phyloP scores from a whole-genome alignment of 176 grass and related monocot species.

The Oryza rufipogon region DNA sequence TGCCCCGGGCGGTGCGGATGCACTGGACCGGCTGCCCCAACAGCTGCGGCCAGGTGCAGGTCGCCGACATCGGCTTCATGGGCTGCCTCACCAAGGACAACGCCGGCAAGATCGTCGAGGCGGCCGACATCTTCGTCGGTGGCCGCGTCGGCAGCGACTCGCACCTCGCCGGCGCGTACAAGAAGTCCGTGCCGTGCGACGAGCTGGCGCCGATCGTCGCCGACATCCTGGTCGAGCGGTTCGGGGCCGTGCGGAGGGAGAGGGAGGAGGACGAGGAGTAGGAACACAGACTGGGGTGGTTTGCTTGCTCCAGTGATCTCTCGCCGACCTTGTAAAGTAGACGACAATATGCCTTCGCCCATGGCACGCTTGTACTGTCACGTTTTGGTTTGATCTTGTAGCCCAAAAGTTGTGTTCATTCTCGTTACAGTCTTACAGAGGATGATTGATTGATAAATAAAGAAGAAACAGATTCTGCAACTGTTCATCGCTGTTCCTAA shows the following conservation, averaged over 20 bases:
- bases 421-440: constrained; percentile 26
- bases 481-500: neutral
- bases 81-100: constrained; percentile 73
- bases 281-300: neutral
- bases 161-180: constrained; percentile 75
- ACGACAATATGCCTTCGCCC: constrained; percentile 14
- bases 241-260: constrained; percentile 63
- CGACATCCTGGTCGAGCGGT: constrained; percentile 75
- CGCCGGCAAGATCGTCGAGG: constrained; percentile 71
- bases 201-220: constrained; percentile 76
- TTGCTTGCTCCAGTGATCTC: neutral
- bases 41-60: constrained; percentile 95
- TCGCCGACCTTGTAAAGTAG: constrained; percentile 29
- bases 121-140: constrained; percentile 70
- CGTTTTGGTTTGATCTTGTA: constrained; percentile 21
- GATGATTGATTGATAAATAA: constrained; percentile 33
- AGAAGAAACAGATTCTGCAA: constrained; percentile 26
- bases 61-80: constrained; percentile 97
- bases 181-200: constrained; percentile 81
- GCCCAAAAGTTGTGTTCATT: neutral
- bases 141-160: constrained; percentile 89
- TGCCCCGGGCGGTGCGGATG: constrained; percentile 67
- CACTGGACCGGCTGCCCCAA: constrained; percentile 89
- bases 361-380: constrained; percentile 18
- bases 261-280: constrained; percentile 91